phyloP scores from a whole-genome alignment of 2,329 filamentous ascomycete species.

The Fusarium coffeatum region DNA sequence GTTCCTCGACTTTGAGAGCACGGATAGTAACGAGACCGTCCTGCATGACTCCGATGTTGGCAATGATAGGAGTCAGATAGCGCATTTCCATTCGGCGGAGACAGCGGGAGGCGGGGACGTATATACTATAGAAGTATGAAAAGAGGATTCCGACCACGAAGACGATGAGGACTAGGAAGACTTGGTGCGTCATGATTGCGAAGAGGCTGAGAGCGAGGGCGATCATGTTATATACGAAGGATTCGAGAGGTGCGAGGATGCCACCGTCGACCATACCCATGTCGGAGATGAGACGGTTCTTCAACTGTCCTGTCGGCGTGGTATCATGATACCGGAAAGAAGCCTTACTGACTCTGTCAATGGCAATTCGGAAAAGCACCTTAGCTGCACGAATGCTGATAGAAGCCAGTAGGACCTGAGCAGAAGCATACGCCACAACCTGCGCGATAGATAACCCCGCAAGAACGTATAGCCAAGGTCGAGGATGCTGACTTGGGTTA shows the following conservation, averaged over 20 bases:
- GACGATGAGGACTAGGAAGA: constrained; percentile 79
- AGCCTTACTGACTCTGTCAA: constrained; percentile 79
- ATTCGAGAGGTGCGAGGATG: constrained; percentile 79
- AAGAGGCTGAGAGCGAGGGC: constrained; percentile 78
- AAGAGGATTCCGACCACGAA: constrained; percentile 75
- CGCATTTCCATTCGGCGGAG: constrained; percentile 89
- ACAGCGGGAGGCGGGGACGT: constrained; percentile 85
- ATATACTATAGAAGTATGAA: constrained; percentile 78
- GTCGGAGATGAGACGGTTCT: constrained; percentile 92
- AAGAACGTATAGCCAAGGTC: constrained; percentile 80
- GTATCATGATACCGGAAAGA: constrained; percentile 93
- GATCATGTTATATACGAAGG: constrained; percentile 76
- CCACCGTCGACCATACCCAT: constrained; percentile 90
- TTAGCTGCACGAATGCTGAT: constrained; percentile 84
- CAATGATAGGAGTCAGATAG: constrained; percentile 87
- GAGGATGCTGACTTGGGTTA: constrained; percentile 72
- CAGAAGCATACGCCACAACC: constrained; percentile 68
- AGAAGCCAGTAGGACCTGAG: constrained; percentile 76
- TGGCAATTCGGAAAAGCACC: constrained; percentile 77
- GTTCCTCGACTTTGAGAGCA: constrained; percentile 80
- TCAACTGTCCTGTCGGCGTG: constrained; percentile 87
- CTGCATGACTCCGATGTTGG: constrained; percentile 89
- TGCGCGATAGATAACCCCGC: constrained; percentile 72
- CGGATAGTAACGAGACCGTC: constrained; percentile 89
- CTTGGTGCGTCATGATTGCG: constrained; percentile 84